Evolutionary conservation across 2,329 filamentous ascomycete genomes (phyloP).

Genomic region (Colletotrichum shisoi): DNA sequence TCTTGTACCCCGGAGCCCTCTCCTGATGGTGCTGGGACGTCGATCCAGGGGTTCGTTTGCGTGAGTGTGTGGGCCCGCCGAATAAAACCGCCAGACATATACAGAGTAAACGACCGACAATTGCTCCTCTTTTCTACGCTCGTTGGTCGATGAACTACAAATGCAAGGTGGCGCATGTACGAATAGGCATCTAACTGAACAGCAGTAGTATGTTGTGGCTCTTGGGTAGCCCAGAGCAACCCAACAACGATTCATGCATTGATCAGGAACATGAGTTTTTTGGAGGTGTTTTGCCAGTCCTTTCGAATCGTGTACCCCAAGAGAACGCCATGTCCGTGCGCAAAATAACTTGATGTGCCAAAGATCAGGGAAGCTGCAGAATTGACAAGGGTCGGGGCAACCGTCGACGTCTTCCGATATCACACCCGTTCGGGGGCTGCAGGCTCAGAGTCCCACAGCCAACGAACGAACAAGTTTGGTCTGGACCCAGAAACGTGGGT

Average conservation of each 20-base stretch:
- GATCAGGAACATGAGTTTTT: neutral
- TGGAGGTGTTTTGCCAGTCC: neutral
- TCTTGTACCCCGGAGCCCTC: neutral
- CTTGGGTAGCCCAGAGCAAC: neutral
- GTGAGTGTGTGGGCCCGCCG: slow-evolving; percentile 1
- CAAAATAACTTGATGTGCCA: slow-evolving; percentile 22
- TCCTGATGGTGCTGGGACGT: neutral
- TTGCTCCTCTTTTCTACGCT: neutral
- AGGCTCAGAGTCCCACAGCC: slow-evolving; percentile 9
- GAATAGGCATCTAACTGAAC: neutral
- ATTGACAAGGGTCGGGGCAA: slow-evolving; percentile 36
- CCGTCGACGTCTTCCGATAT: slow-evolving; percentile 20
- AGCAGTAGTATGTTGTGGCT: neutral
- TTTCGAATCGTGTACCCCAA: neutral
- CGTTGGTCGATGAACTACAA: slow-evolving; percentile 5
- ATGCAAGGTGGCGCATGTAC: neutral
- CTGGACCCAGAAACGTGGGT: neutral
- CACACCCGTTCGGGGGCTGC: slow-evolving; percentile 10
- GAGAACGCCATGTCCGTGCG: neutral
- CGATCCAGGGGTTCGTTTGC: neutral
- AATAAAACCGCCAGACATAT: slow-evolving; percentile 13
- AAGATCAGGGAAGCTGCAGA: slow-evolving; percentile 24
- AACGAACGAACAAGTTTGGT: neutral
- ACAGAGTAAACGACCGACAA: neutral
- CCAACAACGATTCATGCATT: neutral